Conservation (phyloP, 1,284 basidiomycete genomes). For the Moniliella sp. region DNA sequence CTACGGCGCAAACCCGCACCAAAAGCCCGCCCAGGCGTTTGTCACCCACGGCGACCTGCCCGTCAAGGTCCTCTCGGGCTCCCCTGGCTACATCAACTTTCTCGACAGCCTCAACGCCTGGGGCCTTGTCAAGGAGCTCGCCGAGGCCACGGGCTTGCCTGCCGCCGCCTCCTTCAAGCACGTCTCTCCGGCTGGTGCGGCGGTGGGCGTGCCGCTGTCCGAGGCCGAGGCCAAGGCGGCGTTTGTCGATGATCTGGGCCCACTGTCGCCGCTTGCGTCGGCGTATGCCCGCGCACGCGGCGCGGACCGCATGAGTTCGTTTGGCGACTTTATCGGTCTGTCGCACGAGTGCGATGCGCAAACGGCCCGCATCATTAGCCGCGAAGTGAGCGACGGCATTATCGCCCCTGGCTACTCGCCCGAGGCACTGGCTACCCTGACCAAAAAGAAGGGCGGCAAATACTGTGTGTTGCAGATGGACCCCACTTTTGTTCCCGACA, state of each 20-base stretch:
- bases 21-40: conserved; percentile 92
- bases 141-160: conserved; percentile 55
- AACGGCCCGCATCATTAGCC: conserved; percentile 83
- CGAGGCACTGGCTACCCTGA: conserved; percentile 70
- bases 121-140: conserved; percentile 80
- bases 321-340: conserved; percentile 92
- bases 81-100: conserved; percentile 97
- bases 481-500: conserved; percentile 18
- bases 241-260: conserved; percentile 79
- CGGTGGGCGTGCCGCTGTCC: conserved; percentile 46
- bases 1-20: conserved; percentile 95
- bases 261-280: conserved; percentile 64
- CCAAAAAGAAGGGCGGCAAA: conserved; percentile 94
- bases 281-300: conserved; percentile 92
- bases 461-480: conserved; percentile 64
- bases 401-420: conserved; percentile 78
- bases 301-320: conserved; percentile 96
- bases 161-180: conserved; percentile 99
- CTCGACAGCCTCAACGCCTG: conserved; percentile 92
- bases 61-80: conserved; percentile 77
- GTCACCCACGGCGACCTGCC: conserved; percentile 72
- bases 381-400: conserved; percentile 92
- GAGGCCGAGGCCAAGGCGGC: conserved; percentile 80
- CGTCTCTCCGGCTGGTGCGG: conserved; percentile 88
- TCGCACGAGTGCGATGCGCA: conserved; percentile 76